Percentiles rank a stretch among this genome's conserved stretches.
phyloP scores from a whole-genome alignment of 768 basidiomycete species.

The Boletus rufocinnamomeus region DNA sequence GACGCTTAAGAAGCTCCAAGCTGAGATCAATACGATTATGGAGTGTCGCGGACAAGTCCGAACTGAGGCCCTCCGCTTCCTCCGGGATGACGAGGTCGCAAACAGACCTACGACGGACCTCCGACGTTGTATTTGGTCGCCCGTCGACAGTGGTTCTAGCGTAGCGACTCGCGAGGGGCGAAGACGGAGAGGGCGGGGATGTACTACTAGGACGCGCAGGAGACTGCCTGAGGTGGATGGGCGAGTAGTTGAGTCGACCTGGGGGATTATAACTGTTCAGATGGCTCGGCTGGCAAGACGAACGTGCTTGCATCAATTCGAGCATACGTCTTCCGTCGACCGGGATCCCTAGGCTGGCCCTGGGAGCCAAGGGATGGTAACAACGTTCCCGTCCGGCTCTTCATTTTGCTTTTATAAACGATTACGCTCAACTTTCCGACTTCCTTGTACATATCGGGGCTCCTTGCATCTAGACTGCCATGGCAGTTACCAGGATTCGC shows the following conservation, averaged over 20 bases:
- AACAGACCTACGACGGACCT: constrained; percentile 23
- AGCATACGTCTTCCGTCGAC: constrained; percentile 11
- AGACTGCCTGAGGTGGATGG: constrained; percentile 12
- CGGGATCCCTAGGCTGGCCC: constrained; percentile 12
- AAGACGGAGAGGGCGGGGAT: constrained; percentile 18
- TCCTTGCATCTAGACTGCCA: constrained; percentile 13
- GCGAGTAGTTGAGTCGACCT: constrained; percentile 21
- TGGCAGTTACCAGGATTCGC: constrained; percentile 24
- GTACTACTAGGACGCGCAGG: neutral
- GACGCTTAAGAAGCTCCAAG: constrained; percentile 56
- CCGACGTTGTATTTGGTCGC: constrained; percentile 2
- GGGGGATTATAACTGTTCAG: constrained; percentile 23
- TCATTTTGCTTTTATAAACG: constrained; percentile 35
- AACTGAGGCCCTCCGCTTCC: constrained; percentile 25
- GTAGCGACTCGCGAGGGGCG: constrained; percentile 26
- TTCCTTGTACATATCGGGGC: constrained; percentile 34
- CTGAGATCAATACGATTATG: constrained; percentile 37
- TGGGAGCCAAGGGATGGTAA: constrained; percentile 13
- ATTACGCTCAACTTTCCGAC: constrained; percentile 21
- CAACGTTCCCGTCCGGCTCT: constrained; percentile 9
- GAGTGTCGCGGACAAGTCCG: constrained; percentile 38
- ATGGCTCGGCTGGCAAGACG: constrained; percentile 28
- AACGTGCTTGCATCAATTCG: constrained; percentile 38
- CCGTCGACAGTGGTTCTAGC: constrained; percentile 4
- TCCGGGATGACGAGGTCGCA: constrained; percentile 36